Evolutionary conservation across 2,329 filamentous ascomycete species (phyloP).

Genomic region (Aspergillus sp.): DNA sequence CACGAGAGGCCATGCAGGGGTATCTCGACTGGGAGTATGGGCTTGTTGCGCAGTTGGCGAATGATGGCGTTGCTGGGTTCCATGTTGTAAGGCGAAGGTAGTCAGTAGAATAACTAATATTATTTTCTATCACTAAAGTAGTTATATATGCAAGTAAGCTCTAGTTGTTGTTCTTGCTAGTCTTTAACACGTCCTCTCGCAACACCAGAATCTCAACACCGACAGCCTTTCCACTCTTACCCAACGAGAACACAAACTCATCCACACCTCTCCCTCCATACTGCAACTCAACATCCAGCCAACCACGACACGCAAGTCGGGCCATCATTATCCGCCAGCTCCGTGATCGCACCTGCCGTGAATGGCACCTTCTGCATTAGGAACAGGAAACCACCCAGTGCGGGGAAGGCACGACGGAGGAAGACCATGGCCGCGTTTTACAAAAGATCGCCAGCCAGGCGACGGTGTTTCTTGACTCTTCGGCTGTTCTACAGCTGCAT

Average conservation of each 20-base stretch:
- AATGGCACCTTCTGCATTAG: no score
- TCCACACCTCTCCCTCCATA: constrained; percentile 23
- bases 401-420: background rate
- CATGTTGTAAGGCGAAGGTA: background rate
- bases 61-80: background rate
- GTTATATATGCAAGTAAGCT: no score
- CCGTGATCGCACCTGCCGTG: no score
- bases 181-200: background rate
- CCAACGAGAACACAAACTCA: constrained; percentile 26
- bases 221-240: constrained; percentile 19
- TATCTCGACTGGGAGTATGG: background rate
- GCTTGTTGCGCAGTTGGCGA: background rate
- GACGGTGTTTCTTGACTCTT: background rate
- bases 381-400: background rate
- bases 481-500: background rate
- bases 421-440: background rate
- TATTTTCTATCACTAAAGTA: no score
- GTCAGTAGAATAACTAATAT: no score
- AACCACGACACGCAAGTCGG: constrained; percentile 30
- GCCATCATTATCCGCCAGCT: constrained; percentile 23
- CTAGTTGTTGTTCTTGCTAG: no score
- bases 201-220: constrained; percentile 17
- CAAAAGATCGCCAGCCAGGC: background rate
- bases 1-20: background rate
- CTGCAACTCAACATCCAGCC: constrained; percentile 18